Evolutionary conservation across 2,329 filamentous ascomycete species (phyloP).

Genomic region (Pyricularia pennisetigena): DNA sequence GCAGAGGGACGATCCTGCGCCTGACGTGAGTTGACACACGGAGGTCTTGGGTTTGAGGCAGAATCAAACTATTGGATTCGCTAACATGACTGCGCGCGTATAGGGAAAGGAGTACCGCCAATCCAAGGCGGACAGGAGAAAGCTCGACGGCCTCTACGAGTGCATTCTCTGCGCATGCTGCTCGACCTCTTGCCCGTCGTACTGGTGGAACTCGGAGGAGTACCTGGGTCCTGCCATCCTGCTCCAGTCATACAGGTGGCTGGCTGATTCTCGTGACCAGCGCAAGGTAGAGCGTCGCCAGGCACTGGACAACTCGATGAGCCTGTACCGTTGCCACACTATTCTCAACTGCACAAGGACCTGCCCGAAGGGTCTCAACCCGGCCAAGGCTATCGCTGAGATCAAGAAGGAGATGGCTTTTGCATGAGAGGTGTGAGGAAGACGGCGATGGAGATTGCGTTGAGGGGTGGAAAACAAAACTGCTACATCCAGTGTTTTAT

Average conservation of each 20-base stretch:
- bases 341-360: conserved; percentile 98
- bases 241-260: conserved; percentile 95
- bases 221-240: conserved; percentile 96
- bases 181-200: conserved; percentile 97
- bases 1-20: conserved; percentile 75
- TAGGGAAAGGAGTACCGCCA: conserved; percentile 90
- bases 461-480: neutral
- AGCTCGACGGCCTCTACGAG: conserved; percentile 97
- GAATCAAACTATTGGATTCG: neutral
- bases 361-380: conserved; percentile 97
- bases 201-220: conserved; percentile 99
- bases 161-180: conserved; percentile 99
- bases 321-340: conserved; percentile 96
- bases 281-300: conserved; percentile 78
- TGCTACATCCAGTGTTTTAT: neutral
- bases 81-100: neutral
- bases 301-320: conserved; percentile 97
- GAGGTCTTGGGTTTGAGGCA: neutral
- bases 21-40: conserved; percentile 54
- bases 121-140: conserved; percentile 83
- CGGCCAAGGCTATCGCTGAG: conserved; percentile 85
- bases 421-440: neutral
- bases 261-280: conserved; percentile 91
- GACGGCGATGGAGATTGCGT: neutral
- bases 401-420: conserved; percentile 95